Evolutionary conservation across 768 basidiomycete species (phyloP).

Genomic region (Suillus variegatus): DNA sequence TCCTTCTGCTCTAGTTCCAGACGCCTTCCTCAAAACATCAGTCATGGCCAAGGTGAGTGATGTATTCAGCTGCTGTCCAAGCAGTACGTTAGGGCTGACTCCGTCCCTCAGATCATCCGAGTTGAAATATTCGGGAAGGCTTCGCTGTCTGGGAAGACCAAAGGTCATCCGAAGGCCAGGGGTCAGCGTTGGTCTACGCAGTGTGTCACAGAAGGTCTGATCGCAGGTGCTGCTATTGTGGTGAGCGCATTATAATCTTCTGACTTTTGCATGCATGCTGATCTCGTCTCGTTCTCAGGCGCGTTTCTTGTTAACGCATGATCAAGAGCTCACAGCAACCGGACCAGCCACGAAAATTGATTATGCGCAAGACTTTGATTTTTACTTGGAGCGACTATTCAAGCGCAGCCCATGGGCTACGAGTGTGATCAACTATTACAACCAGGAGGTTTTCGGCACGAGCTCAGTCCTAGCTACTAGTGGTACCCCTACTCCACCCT

Average conservation of each 20-base stretch:
- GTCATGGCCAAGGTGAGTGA: background rate
- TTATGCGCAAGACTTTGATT: no score
- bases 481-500: background rate
- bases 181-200: constrained; percentile 2
- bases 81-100: background rate
- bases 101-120: background rate
- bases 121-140: background rate
- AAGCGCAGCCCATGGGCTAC: no score
- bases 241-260: background rate
- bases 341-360: no score
- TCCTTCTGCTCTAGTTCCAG: background rate
- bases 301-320: no score
- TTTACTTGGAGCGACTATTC: no score
- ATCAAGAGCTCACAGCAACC: no score
- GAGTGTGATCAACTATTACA: background rate
- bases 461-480: constrained; percentile 1
- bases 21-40: background rate
- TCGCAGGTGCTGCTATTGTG: background rate
- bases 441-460: background rate
- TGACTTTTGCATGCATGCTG: no score
- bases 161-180: constrained; percentile 2
- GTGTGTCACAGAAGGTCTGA: background rate
- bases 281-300: no score
- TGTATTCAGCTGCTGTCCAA: background rate
- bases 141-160: background rate